phyloP scores from a whole-genome alignment of 2,329 filamentous ascomycete genomes.

The Pyrenochaeta sp. region DNA sequence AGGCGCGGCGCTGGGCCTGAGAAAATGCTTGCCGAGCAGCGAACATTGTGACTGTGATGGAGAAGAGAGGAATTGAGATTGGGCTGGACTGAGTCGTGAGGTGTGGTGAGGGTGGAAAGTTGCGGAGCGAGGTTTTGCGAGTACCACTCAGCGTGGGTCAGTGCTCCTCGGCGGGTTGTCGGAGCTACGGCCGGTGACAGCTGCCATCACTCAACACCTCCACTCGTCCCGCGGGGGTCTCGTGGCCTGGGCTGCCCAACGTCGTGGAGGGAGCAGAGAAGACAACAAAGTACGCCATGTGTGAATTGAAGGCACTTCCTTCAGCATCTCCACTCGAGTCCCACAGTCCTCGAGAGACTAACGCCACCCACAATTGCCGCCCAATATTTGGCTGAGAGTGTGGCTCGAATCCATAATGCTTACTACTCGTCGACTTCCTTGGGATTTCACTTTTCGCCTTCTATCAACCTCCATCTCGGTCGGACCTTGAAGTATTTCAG shows the following conservation, averaged over 20 bases:
- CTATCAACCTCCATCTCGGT: neutral
- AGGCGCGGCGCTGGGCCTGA: constrained; percentile 61
- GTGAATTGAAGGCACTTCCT: too few species aligned
- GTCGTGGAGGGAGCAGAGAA: too few species aligned
- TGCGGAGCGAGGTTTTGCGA: constrained; percentile 34
- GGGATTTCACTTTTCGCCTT: too few species aligned
- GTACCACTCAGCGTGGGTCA: constrained; percentile 16
- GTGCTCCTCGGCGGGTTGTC: constrained; percentile 28
- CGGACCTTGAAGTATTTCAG: neutral
- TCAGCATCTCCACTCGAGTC: too few species aligned
- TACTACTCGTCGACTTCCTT: too few species aligned
- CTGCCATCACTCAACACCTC: constrained; percentile 12
- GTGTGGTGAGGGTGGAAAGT: constrained; percentile 22
- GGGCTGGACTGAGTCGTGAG: constrained; percentile 29
- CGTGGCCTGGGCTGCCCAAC: too few species aligned
- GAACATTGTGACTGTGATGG: constrained; percentile 67
- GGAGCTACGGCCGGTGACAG: constrained; percentile 26
- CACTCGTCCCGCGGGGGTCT: constrained; percentile 5
- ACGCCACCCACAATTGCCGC: too few species aligned
- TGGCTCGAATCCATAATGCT: too few species aligned
- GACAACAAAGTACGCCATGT: too few species aligned
- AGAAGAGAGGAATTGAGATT: constrained; percentile 30
- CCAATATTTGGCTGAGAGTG: too few species aligned
- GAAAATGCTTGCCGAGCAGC: constrained; percentile 64
- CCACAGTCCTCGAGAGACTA: too few species aligned